A percentile compares a stretch with the other conserved stretches of the same genome.
These are phyloP conservation scores for Mycena polygramma DNA, from an alignment of 768 basidiomycete genomes.

Conservation along the genomic window DNA sequence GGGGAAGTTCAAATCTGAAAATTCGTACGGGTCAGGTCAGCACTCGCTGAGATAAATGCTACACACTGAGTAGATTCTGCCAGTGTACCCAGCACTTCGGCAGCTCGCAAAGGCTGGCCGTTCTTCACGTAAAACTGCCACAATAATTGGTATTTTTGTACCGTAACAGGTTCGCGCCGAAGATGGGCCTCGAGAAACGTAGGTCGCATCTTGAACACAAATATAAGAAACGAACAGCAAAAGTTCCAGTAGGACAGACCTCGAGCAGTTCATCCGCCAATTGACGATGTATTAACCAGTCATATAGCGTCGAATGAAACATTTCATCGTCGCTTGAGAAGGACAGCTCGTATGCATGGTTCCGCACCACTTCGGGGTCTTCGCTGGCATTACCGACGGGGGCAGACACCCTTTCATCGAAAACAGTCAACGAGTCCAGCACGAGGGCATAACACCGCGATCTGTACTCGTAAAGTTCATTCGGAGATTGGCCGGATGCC, in stretches of 20 bases:
- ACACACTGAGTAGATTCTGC: conserved; percentile 89
- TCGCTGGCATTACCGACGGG: conserved; percentile 48
- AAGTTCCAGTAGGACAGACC: conserved; percentile 58
- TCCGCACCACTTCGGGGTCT: conserved; percentile 79
- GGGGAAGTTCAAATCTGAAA: conserved; percentile 71
- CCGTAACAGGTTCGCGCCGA: conserved; percentile 80
- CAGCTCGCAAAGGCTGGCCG: conserved; percentile 88
- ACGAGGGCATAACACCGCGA: conserved; percentile 85
- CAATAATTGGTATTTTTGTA: conserved; percentile 87
- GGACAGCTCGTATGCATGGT: conserved; percentile 88
- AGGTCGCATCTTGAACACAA: conserved; percentile 77
- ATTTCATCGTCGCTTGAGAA: conserved; percentile 89
- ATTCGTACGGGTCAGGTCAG: neutral
- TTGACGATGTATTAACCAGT: conserved; percentile 88
- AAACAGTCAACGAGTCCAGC: conserved; percentile 83
- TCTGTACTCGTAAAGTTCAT: conserved; percentile 73
- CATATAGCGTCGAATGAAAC: conserved; percentile 95
- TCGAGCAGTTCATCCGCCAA: conserved; percentile 92
- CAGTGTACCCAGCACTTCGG: conserved; percentile 83
- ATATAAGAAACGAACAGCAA: conserved; percentile 28
- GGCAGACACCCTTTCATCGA: conserved; percentile 69
- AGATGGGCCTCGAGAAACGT: conserved; percentile 92
- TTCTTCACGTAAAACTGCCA: conserved; percentile 99
- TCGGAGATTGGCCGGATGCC: conserved; percentile 67
- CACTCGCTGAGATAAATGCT: conserved; percentile 8